These are phyloP conservation scores for Skeletonema tropicum DNA, from an alignment of 108 stramenopile genomes.

Conservation along the genomic window DNA sequence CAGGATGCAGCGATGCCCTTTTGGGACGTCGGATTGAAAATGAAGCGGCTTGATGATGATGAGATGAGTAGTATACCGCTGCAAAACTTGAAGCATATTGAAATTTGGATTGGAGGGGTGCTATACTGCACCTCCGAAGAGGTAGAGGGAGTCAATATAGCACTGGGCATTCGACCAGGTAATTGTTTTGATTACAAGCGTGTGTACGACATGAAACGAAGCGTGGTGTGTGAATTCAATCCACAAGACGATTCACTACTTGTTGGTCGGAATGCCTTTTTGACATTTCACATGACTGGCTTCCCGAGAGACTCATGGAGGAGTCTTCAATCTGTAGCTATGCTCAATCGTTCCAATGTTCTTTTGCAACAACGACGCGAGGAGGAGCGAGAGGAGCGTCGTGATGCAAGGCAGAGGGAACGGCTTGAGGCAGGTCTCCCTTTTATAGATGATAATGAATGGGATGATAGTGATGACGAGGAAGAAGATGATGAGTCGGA, in stretches of 20 bases:
- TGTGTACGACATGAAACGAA: slow-evolving; percentile 6
- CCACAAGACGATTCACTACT: background rate
- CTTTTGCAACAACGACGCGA: background rate
- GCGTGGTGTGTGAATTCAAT: slow-evolving; percentile 13
- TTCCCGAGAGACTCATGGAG: slow-evolving; percentile 4
- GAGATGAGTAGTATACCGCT: slow-evolving; percentile 1
- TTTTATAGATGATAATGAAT: too few species aligned
- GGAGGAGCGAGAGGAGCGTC: slow-evolving; percentile 10
- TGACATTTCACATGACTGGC: slow-evolving; percentile 11
- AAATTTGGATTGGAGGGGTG: slow-evolving; percentile 45
- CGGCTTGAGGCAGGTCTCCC: too few species aligned
- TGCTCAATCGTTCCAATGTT: slow-evolving; percentile 17
- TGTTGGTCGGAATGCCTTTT: background rate
- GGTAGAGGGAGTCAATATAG: slow-evolving; percentile 9
- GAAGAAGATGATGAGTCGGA: slow-evolving; percentile 8
- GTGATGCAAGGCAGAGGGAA: too few species aligned
- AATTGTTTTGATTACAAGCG: slow-evolving; percentile 8
- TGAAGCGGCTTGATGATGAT: background rate
- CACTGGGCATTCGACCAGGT: slow-evolving; percentile 15
- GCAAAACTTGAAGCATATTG: slow-evolving; percentile 28
- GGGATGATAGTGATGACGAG: slow-evolving; percentile 1
- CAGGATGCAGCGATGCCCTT: background rate
- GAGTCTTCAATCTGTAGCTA: slow-evolving; percentile 5
- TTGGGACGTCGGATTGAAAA: slow-evolving; percentile 19
- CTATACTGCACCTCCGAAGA: slow-evolving; percentile 13